Evolutionary conservation across 257 asterid species (phyloP).

Genomic region (Solanum dulcamara): DNA sequence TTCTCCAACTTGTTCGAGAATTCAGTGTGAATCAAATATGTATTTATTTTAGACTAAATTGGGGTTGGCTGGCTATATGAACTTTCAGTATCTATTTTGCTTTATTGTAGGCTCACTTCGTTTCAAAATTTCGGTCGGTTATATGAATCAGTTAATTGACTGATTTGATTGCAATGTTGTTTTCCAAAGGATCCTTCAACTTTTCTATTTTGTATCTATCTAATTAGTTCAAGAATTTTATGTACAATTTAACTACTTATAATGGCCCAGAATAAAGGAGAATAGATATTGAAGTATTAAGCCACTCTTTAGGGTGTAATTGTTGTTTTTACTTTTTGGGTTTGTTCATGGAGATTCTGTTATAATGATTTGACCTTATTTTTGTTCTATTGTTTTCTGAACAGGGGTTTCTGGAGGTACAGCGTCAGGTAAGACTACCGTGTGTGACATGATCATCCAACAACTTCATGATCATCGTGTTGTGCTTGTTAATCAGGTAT

Average conservation of each 20-base stretch:
- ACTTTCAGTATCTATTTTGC: background rate
- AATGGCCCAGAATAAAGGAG: background rate
- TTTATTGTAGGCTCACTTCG: background rate
- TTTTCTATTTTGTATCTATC: too few relatives aligned
- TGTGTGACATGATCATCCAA: conserved; percentile 97
- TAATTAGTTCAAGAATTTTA: background rate
- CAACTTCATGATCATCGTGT: conserved; percentile 99
- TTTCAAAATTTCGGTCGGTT: background rate
- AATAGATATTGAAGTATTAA: background rate
- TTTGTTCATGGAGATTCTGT: background rate
- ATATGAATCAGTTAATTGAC: background rate
- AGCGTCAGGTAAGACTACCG: conserved; percentile 96
- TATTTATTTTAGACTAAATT: background rate
- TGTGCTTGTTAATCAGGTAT: conserved; percentile 88
- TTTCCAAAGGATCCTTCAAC: too few relatives aligned
- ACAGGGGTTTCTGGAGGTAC: conserved; percentile 99
- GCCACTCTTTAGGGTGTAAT: background rate
- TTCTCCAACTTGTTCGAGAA: background rate
- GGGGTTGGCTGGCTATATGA: background rate
- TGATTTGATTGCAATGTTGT: background rate
- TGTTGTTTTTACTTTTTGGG: background rate
- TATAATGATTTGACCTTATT: background rate
- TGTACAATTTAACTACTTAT: background rate
- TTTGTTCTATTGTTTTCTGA: background rate
- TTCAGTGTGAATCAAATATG: background rate